Conservation (phyloP, 768 basidiomycete species). For the Albatrellus ellisii region DNA sequence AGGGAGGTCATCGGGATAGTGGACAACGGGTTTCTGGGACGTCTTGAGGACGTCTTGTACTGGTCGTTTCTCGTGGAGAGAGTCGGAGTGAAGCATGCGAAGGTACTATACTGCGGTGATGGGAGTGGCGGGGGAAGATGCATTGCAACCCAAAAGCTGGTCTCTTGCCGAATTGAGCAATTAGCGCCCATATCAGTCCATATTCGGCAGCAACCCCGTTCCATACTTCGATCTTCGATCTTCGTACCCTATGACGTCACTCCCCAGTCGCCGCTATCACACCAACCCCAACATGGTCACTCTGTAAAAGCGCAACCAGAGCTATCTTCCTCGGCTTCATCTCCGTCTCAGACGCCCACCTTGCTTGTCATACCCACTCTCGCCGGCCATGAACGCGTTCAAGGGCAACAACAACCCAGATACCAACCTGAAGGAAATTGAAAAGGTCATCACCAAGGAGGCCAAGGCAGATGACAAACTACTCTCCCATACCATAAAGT, state of each 20-base stretch:
- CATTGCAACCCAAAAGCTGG: too few species aligned
- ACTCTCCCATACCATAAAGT: conserved; percentile 20
- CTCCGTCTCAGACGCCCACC: too few species aligned
- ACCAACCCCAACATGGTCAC: too few species aligned
- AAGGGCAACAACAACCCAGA: conserved; percentile 1
- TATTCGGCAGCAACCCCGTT: too few species aligned
- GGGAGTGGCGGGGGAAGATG: conserved; percentile 17
- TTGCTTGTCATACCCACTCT: too few species aligned
- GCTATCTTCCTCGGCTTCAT: too few species aligned
- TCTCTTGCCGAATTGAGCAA: too few species aligned
- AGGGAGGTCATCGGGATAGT: conserved; percentile 31
- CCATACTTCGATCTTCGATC: too few species aligned
- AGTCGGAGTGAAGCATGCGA: conserved; percentile 24
- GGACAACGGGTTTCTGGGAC: conserved; percentile 30
- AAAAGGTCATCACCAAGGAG: conserved; percentile 35
- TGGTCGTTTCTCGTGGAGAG: conserved; percentile 14
- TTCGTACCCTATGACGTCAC: too few species aligned
- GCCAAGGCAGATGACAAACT: conserved; percentile 29
- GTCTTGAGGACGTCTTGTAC: conserved; percentile 14
- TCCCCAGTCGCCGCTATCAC: too few species aligned
- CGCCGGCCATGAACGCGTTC: conserved; percentile 15
- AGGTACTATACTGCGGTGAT: conserved; percentile 27
- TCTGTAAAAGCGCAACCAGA: too few species aligned
- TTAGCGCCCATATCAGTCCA: too few species aligned
- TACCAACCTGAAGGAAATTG: conserved; percentile 25